Evolutionary conservation across 106 monocot species (phyloP), one percentile per base, ranked within the genome.

Genomic region (Dioscorea dumetorum): DNA sequence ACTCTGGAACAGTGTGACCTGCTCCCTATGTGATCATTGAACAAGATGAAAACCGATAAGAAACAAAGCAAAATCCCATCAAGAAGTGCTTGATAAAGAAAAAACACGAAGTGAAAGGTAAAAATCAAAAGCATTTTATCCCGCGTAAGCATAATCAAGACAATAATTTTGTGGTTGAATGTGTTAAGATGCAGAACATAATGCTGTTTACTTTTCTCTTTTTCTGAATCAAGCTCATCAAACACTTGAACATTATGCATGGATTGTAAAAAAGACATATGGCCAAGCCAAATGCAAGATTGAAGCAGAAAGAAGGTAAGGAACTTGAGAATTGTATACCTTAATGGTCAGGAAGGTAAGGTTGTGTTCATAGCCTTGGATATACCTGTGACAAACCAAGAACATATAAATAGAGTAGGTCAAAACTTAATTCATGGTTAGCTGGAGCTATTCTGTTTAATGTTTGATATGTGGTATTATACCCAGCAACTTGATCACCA

Each of bases 1-100:
- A 94, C 64, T 94, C 94, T 0, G 94, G 85, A 59, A 94, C 94
- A 21, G 94, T 91, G 68, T 94, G 90, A 20, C 94, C 94, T n/a
- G 94, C 59, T 56, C 94, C 94, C 94, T 94, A 78, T n/a, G 76
- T 8, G 18, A 71, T 64, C 24, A n/a, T 49, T n/a, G 13, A 8
- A 19, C 8, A 59, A 20, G 22, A 22, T 22, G 22, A 59, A 7
- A 5, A 4, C 23, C 23, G 12, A 9, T 21, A 59, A 22, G 4
- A 18, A 56, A 32, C 24, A 8, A 14, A 22, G 3, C 51, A 28
- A 69, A 69, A 24, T 56, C 22, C 28, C 59, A 24, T 21, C 8
- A 61, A 28, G 21, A 2, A 15, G 2, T n/a, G 50, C 8, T 56
- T 60, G 58, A 34, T 41, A 12, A 70, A 70, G n/a, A n/a, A 28